A percentile compares a stretch with the other conserved stretches of the same genome.
phyloP scores from a whole-genome alignment of 1,284 basidiomycete species.

The Gymnopus androsaceus region DNA sequence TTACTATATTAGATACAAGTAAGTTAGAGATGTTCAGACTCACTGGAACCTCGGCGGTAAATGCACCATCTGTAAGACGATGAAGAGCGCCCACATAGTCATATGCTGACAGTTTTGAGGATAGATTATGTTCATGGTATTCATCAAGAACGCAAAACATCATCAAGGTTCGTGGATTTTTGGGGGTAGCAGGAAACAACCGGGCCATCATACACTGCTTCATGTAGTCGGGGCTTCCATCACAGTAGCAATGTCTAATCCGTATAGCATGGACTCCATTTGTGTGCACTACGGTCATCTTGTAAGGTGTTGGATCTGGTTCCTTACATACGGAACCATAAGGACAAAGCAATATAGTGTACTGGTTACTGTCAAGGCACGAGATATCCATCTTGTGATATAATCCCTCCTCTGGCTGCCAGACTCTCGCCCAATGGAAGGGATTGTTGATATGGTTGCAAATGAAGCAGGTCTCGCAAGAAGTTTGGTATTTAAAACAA shows the following conservation, averaged over 20 bases:
- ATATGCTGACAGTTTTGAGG: conserved; percentile 27
- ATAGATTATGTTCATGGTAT: conserved; percentile 29
- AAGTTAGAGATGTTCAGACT: neutral
- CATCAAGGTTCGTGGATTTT: conserved; percentile 27
- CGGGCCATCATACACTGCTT: conserved; percentile 27
- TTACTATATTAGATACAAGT: neutral
- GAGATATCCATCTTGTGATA: conserved; percentile 25
- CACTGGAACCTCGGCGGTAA: neutral
- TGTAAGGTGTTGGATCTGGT: neutral
- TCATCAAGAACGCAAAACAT: conserved; percentile 30
- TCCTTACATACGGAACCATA: conserved; percentile 9
- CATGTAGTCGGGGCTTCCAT: conserved; percentile 1
- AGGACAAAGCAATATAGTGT: conserved; percentile 19
- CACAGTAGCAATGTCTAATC: conserved; percentile 22
- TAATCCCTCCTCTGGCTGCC: conserved; percentile 20
- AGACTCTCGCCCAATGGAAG: conserved; percentile 27
- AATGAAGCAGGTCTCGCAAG: conserved; percentile 22
- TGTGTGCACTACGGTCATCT: conserved; percentile 1
- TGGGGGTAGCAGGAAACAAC: conserved; percentile 32
- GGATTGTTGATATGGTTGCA: conserved; percentile 13
- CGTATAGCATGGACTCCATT: conserved; percentile 24
- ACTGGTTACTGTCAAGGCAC: conserved; percentile 5
- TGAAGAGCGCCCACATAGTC: conserved; percentile 28
- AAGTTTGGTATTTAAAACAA: conserved; percentile 7
- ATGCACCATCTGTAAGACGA: neutral